phyloP scores from a whole-genome alignment of 352 stramenopile genomes.

The Stephanocyclus meneghinianus region DNA sequence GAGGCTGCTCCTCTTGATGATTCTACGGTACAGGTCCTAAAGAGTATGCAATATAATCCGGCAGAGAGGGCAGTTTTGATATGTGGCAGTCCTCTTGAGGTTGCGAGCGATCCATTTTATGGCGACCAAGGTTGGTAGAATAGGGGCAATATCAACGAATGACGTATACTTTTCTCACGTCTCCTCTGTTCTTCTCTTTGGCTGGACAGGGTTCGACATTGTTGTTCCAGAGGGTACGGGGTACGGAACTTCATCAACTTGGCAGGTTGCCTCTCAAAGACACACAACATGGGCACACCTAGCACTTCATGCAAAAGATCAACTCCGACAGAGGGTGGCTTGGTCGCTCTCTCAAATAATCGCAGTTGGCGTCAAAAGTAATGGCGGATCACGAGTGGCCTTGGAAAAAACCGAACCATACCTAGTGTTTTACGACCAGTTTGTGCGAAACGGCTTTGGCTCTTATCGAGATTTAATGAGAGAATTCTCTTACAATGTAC shows the following conservation, averaged over 20 bases:
- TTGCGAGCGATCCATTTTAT: conserved; percentile 45
- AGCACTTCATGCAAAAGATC: conserved; percentile 54
- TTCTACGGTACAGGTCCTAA: conserved; percentile 25
- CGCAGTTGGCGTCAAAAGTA: conserved; percentile 25
- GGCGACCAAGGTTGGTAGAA: conserved; percentile 17
- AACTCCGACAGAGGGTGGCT: conserved; percentile 72
- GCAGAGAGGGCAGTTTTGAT: conserved; percentile 6
- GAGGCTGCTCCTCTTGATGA: conserved; percentile 22
- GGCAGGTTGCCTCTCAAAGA: conserved; percentile 23
- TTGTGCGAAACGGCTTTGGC: conserved; percentile 64
- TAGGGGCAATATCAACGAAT: neutral
- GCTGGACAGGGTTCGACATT: conserved; percentile 24
- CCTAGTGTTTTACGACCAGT: conserved; percentile 69
- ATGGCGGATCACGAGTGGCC: neutral
- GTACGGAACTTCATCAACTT: conserved; percentile 12
- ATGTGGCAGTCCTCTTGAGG: conserved; percentile 59
- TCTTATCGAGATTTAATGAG: conserved; percentile 58
- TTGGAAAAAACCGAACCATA: conserved; percentile 47
- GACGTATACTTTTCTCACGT: neutral
- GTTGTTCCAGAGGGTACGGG: conserved; percentile 20
- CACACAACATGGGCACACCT: conserved; percentile 55
- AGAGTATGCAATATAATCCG: conserved; percentile 37
- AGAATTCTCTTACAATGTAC: conserved; percentile 60
- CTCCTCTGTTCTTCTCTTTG: conserved; percentile 6
- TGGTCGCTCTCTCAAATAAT: conserved; percentile 49